These are phyloP conservation scores for Colletotrichum sp. DNA, from an alignment of 2,329 filamentous ascomycete species.

Conservation along the genomic window DNA sequence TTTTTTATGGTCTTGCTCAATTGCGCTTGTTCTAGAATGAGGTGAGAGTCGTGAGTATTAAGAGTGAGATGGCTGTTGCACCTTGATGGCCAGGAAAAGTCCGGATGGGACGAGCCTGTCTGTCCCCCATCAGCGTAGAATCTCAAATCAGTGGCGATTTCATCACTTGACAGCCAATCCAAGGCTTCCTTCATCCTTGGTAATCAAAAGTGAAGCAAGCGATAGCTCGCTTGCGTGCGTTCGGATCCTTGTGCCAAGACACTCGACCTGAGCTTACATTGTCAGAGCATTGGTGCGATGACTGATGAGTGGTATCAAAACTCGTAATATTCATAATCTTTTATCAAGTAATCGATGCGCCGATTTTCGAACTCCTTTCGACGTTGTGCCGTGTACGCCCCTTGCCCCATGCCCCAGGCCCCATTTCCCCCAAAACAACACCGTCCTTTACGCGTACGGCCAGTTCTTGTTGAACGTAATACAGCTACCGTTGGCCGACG, in stretches of 20 bases:
- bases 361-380: not conserved
- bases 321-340: not conserved
- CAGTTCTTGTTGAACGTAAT: slow-evolving; percentile 40
- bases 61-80: not conserved
- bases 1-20: not conserved
- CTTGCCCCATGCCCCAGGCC: not conserved
- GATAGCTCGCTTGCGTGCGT: not conserved
- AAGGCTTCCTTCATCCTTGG: not conserved
- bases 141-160: not conserved
- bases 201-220: too few relatives aligned
- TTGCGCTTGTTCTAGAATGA: not conserved
- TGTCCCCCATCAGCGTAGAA: not conserved
- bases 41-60: not conserved
- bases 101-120: not conserved
- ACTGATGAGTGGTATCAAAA: not conserved
- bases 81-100: not conserved
- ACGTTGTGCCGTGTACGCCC: not conserved
- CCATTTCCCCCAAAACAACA: not conserved
- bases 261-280: not conserved
- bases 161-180: not conserved
- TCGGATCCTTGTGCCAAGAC: not conserved
- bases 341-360: not conserved
- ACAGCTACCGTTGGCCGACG: slow-evolving; percentile 34
- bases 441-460: slow-evolving; percentile 31
- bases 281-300: not conserved